These are phyloP conservation scores for Dillenia turbinata DNA, from an alignment of 164 flowering plant genomes.

Conservation along the genomic window DNA sequence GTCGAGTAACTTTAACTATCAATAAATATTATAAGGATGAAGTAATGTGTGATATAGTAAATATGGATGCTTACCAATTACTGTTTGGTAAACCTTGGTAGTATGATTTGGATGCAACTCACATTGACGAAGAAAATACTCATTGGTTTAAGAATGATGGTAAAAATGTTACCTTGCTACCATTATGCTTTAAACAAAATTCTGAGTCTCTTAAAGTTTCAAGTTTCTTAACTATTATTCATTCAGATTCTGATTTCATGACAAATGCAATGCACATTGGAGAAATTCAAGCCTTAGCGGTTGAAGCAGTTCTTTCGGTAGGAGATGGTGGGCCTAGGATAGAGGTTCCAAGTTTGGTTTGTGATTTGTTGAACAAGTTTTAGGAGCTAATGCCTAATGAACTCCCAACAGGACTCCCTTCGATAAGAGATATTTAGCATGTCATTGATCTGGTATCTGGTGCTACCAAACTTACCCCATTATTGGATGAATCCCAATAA, in stretches of 20 bases:
- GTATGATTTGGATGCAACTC: slow-evolving; percentile 5
- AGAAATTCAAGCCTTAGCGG: neutral
- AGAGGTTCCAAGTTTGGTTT: neutral
- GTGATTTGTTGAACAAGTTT: neutral
- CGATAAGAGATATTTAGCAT: neutral
- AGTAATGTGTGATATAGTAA: slow-evolving; percentile 4
- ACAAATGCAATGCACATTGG: neutral
- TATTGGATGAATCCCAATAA: slow-evolving; percentile 5
- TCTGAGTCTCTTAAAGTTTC: neutral
- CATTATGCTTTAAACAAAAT: neutral
- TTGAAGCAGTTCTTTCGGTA: neutral
- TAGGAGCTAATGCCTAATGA: neutral
- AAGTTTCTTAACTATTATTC: neutral
- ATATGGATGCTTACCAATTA: slow-evolving; percentile 10
- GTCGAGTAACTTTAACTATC: slow-evolving; percentile 1
- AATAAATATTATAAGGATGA: slow-evolving; percentile 7
- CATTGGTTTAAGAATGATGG: neutral
- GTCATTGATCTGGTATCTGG: neutral
- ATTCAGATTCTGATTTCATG: neutral
- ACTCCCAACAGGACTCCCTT: neutral
- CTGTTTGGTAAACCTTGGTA: slow-evolving; percentile 8
- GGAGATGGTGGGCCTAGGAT: neutral
- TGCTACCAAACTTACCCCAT: neutral
- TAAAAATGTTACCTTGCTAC: neutral
- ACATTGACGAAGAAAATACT: neutral